phyloP scores from a whole-genome alignment of 1,139 yeast species.

The Yamadazyma aaseri region DNA sequence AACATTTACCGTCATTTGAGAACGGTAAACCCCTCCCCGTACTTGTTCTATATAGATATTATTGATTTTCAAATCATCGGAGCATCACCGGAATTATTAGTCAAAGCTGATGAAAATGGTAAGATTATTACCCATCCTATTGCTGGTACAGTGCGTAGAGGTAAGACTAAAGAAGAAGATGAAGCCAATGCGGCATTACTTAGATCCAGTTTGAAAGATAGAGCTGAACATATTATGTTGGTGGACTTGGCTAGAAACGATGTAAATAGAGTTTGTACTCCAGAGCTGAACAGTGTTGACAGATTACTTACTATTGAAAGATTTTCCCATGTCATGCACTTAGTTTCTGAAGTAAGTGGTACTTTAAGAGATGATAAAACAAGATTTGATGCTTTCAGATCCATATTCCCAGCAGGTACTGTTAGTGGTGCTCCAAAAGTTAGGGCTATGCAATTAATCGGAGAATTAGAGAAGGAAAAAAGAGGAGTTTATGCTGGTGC shows the following conservation, averaged over 20 bases:
- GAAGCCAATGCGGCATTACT: slow-evolving; percentile 75
- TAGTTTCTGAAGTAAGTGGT: slow-evolving; percentile 94
- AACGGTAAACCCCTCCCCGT: slow-evolving; percentile 96
- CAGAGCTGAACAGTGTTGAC: slow-evolving; percentile 80
- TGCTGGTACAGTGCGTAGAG: slow-evolving; percentile 93
- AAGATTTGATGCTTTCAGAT: slow-evolving; percentile 93
- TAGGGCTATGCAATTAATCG: slow-evolving; percentile 91
- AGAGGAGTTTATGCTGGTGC: slow-evolving; percentile 99
- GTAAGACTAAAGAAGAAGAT: slow-evolving; percentile 88
- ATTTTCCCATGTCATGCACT: slow-evolving; percentile 96
- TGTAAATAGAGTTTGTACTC: slow-evolving; percentile 90
- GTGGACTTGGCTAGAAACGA: slow-evolving; percentile 97
- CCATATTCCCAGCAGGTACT: slow-evolving; percentile 98
- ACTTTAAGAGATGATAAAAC: slow-evolving; percentile 79
- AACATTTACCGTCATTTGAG: slow-evolving; percentile 92
- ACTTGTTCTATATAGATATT: slow-evolving; percentile 88
- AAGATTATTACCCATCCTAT: slow-evolving; percentile 92
- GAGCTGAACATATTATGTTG: slow-evolving; percentile 98
- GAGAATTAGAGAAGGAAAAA: slow-evolving; percentile 84
- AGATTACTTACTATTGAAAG: slow-evolving; percentile 85
- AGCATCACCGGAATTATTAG: slow-evolving; percentile 93
- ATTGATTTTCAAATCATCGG: slow-evolving; percentile 93
- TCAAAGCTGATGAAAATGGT: slow-evolving; percentile 70
- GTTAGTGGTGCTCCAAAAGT: slow-evolving; percentile 98
- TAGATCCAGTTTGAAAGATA: slow-evolving; percentile 79